A percentile compares a stretch with the other conserved stretches of the same genome.
Conservation (phyloP, 108 stramenopile species). For the Cylindrotheca closterium region DNA sequence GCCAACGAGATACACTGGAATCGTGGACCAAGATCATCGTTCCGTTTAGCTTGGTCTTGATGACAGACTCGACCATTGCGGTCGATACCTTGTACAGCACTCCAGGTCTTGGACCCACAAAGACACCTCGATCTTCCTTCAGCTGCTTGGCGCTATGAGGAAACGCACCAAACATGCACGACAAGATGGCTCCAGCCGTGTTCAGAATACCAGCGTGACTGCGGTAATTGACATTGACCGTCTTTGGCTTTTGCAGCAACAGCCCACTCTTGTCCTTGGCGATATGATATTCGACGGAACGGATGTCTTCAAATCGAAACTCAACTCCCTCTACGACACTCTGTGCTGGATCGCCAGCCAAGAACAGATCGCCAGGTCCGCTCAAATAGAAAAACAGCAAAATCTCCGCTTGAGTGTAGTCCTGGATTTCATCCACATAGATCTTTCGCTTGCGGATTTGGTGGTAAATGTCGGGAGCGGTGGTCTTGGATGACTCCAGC, state of each 20-base stretch:
- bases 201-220: conserved; percentile 54
- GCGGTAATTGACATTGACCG: conserved; percentile 52
- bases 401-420: conserved; percentile 56
- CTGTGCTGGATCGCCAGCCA: conserved; percentile 64
- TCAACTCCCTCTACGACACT: conserved; percentile 57
- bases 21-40: conserved; percentile 50
- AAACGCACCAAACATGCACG: conserved; percentile 34
- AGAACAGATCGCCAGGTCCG: conserved; percentile 40
- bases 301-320: conserved; percentile 64
- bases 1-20: conserved; percentile 17
- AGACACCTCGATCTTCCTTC: conserved; percentile 42
- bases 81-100: conserved; percentile 28
- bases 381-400: conserved; percentile 46
- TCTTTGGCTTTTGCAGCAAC: conserved; percentile 46
- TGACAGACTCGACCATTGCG: conserved; percentile 5
- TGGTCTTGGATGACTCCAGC: no score
- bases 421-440: conserved; percentile 56
- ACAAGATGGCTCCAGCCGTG: conserved; percentile 38
- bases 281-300: conserved; percentile 36
- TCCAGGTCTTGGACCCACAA: conserved; percentile 51
- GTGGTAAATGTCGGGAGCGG: no score
- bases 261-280: conserved; percentile 18
- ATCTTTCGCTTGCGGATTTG: no score
- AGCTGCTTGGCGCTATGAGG: conserved; percentile 44
- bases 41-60: conserved; percentile 9